These are phyloP conservation scores for Przewalskia tangutica DNA, from an alignment of 257 asterid species.

Conservation along the genomic window DNA sequence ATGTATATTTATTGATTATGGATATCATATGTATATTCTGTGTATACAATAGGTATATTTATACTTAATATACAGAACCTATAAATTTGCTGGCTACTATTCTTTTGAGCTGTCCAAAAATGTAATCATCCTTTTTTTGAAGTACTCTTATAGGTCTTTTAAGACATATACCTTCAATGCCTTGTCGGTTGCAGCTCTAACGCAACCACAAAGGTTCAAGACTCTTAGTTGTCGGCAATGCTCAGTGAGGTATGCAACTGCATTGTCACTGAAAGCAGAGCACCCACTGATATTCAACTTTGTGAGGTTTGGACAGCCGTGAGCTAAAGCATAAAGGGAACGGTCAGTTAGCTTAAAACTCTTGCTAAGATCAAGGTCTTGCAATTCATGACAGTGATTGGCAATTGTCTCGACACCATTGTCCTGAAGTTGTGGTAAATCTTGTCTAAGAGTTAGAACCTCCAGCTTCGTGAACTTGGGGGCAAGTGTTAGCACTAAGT, in stretches of 20 bases:
- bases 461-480: conserved; percentile 76
- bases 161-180: conserved; percentile 61
- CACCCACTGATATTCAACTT: conserved; percentile 92
- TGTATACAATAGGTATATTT: no score
- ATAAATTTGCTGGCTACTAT: no score
- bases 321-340: conserved; percentile 71
- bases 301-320: conserved; percentile 61
- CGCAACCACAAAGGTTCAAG: conserved; percentile 91
- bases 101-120: no score
- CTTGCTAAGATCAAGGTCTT: conserved; percentile 87
- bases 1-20: no score
- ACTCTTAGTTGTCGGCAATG: conserved; percentile 53
- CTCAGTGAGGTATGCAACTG: conserved; percentile 64
- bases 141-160: background rate
- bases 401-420: conserved; percentile 64
- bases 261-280: conserved; percentile 65
- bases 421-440: conserved; percentile 71
- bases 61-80: no score
- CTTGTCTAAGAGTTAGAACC: conserved; percentile 65
- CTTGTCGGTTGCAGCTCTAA: conserved; percentile 71
- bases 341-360: conserved; percentile 73
- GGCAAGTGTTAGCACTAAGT: conserved; percentile 52
- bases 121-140: background rate
- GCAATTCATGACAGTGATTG: conserved; percentile 56
- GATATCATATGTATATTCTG: no score